Evolutionary conservation across 2,329 filamentous ascomycete species (phyloP), one percentile per base, ranked within the genome.

Genomic region (Stachybotrys elegans): DNA sequence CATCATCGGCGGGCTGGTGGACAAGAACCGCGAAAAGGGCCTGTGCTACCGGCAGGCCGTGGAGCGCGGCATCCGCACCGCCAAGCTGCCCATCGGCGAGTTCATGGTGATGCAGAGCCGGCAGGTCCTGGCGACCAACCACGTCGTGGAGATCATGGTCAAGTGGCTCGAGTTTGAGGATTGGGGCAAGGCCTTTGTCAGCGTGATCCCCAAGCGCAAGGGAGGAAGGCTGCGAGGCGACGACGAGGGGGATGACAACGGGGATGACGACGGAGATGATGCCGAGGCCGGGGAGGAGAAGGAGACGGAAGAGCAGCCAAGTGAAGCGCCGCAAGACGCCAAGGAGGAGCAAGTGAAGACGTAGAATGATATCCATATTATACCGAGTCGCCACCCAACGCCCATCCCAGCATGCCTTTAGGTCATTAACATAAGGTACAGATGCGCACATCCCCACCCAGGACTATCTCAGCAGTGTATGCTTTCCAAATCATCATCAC

Each of bases 91-190:
- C 0, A 97, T 98, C 56, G 89, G 90, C n/a, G 84, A 97, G 50
- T 97, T 88, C 63, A 84, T 98, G 73, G 78, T 89, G 51, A 94
- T 98, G 87, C 78, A 84, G 44, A 91, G 86, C 55, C 81, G 93
- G 23, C 81, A 85, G 55, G 88, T 98, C 5, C 70, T 98, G 45
- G 84, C 92, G 4, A 96, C 92, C 7, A 98, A 97, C 60, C 93
- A 98, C 59, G 93, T 98, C 2, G 80, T 93, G 38, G 92, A 97
- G 67, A 97, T 98, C 50, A 95, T 98, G 88, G 69, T 95, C 37
- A 83, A 82, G 52, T 98, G 91, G 90, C 66, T 98, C 43, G 89
- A 96, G 65, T 81, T 80, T 40, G 88, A 87, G 3, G 86, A 97
- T 62, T 98, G 93, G 93, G 91, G 85, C 2, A 74, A 86, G 58